phyloP scores from a whole-genome alignment of 495 filamentous ascomycete genomes.

The Hypomontagnella monticulosa region DNA sequence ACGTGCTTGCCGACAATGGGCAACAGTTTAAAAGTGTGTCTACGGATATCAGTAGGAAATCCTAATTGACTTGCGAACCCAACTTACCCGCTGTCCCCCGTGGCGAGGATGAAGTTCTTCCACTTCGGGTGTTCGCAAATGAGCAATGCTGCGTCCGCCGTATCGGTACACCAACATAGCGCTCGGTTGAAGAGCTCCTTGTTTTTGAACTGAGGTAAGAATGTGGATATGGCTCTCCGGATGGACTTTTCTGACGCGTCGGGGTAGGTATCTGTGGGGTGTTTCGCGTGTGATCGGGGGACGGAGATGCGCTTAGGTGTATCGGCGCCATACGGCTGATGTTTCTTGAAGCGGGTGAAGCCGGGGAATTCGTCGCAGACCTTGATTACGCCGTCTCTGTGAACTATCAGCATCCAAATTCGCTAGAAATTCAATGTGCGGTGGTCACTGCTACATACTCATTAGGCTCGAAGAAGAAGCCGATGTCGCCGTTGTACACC shows the following conservation, averaged over 20 bases:
- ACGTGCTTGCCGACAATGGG: slow-evolving; percentile 42
- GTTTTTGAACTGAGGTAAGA: slow-evolving; percentile 58
- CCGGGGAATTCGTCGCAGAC: slow-evolving; percentile 45
- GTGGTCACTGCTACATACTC: slow-evolving; percentile 49
- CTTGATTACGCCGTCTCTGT: slow-evolving; percentile 37
- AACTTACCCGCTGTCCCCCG: slow-evolving; percentile 41
- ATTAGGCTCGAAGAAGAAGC: slow-evolving; percentile 68
- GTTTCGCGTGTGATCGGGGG: slow-evolving; percentile 42
- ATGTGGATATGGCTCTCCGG: slow-evolving; percentile 55
- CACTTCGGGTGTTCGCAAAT: slow-evolving; percentile 43
- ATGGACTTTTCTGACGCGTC: slow-evolving; percentile 59
- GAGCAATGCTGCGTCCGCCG: slow-evolving; percentile 55
- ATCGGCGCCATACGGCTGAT: slow-evolving; percentile 64
- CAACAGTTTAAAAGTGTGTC: slow-evolving; percentile 41
- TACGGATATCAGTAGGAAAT: slow-evolving; percentile 12
- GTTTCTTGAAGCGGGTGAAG: slow-evolving; percentile 40
- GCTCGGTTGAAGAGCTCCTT: slow-evolving; percentile 58
- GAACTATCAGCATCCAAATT: slow-evolving; percentile 4
- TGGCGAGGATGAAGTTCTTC: slow-evolving; percentile 44
- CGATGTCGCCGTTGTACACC: slow-evolving; percentile 62
- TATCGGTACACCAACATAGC: slow-evolving; percentile 69
- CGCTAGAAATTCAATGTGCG: slow-evolving; percentile 51
- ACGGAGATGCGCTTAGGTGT: slow-evolving; percentile 57
- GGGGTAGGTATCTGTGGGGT: slow-evolving; percentile 53
- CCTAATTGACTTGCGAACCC: neutral